Base-by-base conservation (phyloP, 306 rosid genomes). In the Sechiopsis laciniata region DNA sequence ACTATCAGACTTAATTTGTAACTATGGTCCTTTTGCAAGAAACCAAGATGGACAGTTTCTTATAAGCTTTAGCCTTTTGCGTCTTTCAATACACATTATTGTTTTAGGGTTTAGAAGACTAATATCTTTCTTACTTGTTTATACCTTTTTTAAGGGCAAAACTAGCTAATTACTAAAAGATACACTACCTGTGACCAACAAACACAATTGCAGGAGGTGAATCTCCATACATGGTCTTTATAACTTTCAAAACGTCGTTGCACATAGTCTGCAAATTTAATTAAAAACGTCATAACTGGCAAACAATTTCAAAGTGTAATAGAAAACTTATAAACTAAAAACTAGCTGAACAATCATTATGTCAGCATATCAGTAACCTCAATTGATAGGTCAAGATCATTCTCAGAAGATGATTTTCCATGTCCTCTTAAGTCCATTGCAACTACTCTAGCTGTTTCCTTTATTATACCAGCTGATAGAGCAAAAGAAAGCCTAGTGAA, bases 391-490 rank as follows among this genome's bases (percentile, higher is more conserved):
- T 94, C 92, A 3, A 88, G 69, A 20, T 94, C 97, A 83, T 86
- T 84, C 74, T 91, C 99, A 32, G 96, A 77, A 60, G 59, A 59
- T 62, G 96, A 86, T 83, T 87, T 89, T 77, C 99, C 99, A 80
- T 94, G 99, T 66, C 99, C 97, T 87, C 99, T 87, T 81, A 89
- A 76, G 89, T 94, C 97, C 96, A 94, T 83, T 2, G 95, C 88
- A 80, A 91, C 91, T 67, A 94, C 91, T 80, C 85, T 89, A 81
- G 91, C 92, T 60, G 83, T 91, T 84, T 89, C 92, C 88, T 89
- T 94, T 51, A 94, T 91, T 79, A 72, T 80, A 60, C 84, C 76
- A 0, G 97, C 86, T 20, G 96, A 83, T 76, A 94, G 79, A 20
- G 97, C 88, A 86, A 89, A 94, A 32, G 99, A 90, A 74, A 94